Percentiles rank a stretch among this genome's conserved stretches.
These are phyloP conservation scores for Solanum chaucha DNA, from an alignment of 257 asterid species.

Conservation along the genomic window DNA sequence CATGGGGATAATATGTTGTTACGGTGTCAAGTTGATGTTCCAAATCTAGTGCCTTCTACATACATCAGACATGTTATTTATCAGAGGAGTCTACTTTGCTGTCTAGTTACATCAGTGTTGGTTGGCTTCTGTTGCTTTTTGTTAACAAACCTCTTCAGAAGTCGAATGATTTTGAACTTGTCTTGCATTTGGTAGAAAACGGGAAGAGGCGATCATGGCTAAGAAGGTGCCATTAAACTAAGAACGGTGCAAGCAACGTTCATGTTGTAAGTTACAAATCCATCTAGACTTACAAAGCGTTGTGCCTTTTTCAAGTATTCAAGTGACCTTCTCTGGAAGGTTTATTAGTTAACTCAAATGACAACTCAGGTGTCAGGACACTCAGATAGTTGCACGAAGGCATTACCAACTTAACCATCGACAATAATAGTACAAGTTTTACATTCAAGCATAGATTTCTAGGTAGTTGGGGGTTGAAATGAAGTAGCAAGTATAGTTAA, in stretches of 20 bases:
- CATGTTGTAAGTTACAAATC: background rate
- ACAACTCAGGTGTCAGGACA: too few relatives aligned
- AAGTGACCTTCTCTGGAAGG: too few relatives aligned
- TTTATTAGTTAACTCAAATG: too few relatives aligned
- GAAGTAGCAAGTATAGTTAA: background rate
- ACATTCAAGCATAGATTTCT: background rate
- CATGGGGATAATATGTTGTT: background rate
- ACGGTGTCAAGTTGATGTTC: background rate
- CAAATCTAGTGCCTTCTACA: background rate
- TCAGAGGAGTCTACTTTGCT: background rate
- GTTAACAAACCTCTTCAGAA: background rate
- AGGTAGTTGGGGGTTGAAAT: too few relatives aligned
- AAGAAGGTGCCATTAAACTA: background rate
- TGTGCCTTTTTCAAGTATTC: background rate
- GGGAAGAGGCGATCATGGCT: background rate
- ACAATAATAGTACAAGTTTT: too few relatives aligned
- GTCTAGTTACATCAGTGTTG: background rate
- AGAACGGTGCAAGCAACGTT: background rate
- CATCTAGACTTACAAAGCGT: background rate
- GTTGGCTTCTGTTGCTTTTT: background rate
- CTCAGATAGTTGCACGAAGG: too few relatives aligned
- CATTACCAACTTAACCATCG: too few relatives aligned
- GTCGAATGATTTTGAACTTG: background rate
- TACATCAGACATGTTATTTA: background rate
- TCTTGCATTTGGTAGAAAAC: background rate